Evolutionary conservation across 176 grass and related monocot species (phyloP).

Genomic region (Pharus latifolius): DNA sequence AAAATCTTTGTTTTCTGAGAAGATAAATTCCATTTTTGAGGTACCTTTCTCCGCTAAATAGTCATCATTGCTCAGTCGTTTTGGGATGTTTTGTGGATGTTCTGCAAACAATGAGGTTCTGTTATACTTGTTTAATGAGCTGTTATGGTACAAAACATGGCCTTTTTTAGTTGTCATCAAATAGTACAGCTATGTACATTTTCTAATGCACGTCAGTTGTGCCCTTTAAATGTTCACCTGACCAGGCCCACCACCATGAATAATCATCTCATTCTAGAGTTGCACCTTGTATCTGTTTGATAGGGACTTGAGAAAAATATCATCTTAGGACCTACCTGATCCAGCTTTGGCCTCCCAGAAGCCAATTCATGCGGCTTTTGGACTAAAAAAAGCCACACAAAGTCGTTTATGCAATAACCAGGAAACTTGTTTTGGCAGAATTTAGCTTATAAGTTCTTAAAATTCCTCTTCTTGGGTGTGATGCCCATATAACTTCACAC

Average conservation of each 20-base stretch:
- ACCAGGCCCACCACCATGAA: too few relatives aligned
- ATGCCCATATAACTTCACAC: too few relatives aligned
- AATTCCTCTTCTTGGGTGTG: not conserved
- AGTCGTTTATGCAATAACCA: not conserved
- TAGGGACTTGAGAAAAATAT: not conserved
- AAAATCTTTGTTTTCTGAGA: constrained; percentile 18
- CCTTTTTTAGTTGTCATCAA: too few relatives aligned
- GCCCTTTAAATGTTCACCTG: too few relatives aligned
- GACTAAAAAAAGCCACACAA: not conserved
- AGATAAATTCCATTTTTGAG: not conserved
- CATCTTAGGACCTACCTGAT: not conserved
- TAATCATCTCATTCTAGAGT: not conserved
- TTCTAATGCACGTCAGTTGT: too few relatives aligned
- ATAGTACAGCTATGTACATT: too few relatives aligned
- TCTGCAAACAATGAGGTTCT: too few relatives aligned
- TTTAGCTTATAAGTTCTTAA: not conserved
- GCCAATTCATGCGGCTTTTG: not conserved
- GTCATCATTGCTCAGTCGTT: not conserved
- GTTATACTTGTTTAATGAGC: too few relatives aligned
- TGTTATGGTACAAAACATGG: too few relatives aligned
- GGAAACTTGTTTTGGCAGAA: not conserved
- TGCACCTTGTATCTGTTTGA: not conserved
- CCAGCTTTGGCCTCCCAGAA: too few relatives aligned
- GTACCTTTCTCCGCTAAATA: constrained; percentile 9
- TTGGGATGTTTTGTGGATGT: not conserved